A percentile compares a stretch with the other conserved stretches of the same genome.
phyloP scores from a whole-genome alignment of 2,329 filamentous ascomycete species.

The Aphanocladium album region DNA sequence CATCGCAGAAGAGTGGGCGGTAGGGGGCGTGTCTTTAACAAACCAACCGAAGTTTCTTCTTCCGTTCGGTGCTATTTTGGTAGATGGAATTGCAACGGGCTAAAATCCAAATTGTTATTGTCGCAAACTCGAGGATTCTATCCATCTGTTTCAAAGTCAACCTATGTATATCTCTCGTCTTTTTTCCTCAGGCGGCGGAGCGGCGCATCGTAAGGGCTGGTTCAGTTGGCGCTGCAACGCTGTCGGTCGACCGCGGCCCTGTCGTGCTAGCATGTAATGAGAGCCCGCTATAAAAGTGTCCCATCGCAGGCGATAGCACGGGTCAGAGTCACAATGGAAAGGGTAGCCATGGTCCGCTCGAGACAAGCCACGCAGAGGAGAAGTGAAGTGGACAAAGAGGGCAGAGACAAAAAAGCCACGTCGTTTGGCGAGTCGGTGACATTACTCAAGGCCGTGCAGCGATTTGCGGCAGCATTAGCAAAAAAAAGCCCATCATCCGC shows the following conservation, averaged over 20 bases:
- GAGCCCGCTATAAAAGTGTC: not conserved
- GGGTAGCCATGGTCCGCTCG: not conserved
- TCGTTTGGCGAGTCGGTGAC: not conserved
- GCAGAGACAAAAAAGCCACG: not conserved
- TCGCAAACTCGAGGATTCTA: not conserved
- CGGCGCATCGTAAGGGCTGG: not conserved
- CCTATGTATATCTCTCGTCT: not conserved
- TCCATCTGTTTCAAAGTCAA: not conserved
- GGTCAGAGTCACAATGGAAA: not conserved
- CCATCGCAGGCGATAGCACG: not conserved
- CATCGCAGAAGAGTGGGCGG: not conserved
- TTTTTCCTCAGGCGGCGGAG: not conserved
- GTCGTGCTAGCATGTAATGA: not conserved
- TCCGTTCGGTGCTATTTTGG: not conserved
- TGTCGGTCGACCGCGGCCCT: not conserved
- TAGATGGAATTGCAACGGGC: not conserved
- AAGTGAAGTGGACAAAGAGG: not conserved
- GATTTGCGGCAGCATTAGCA: not conserved
- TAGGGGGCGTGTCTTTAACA: not conserved
- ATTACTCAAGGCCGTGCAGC: slow-evolving; percentile 9
- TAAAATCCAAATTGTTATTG: not conserved
- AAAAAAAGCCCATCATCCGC: slow-evolving; percentile 5
- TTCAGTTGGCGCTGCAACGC: not conserved
- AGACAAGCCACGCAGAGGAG: not conserved
- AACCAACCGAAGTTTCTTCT: not conserved